A percentile compares a stretch with the other conserved stretches of the same genome.
These are phyloP conservation scores for Zygnema circumcarinatum DNA, from an alignment of 139 green algal genomes.

Conservation along the genomic window DNA sequence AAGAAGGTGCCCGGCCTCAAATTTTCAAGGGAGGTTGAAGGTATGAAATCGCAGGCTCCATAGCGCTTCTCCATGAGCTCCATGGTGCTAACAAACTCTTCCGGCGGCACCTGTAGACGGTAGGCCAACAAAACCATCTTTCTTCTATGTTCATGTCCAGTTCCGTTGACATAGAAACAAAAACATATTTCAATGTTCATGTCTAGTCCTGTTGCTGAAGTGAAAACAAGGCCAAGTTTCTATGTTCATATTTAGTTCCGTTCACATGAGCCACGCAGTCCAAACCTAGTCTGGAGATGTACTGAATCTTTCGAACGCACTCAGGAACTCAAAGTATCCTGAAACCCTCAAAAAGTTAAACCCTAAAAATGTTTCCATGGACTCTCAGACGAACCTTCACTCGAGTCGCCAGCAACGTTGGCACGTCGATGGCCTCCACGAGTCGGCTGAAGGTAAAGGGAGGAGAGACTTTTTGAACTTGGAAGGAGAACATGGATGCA, in stretches of 20 bases:
- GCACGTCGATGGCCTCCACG: conserved; percentile 4
- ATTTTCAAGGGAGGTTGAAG: conserved; percentile 45
- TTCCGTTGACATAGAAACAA: too few species aligned
- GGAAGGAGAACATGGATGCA: conserved; percentile 70
- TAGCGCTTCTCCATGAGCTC: conserved; percentile 57
- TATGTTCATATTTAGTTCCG: too few species aligned
- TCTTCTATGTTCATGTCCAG: too few species aligned
- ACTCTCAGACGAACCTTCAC: too few species aligned
- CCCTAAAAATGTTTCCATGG: background rate
- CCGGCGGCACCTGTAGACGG: conserved; percentile 36
- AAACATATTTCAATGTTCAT: too few species aligned
- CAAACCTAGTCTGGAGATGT: too few species aligned
- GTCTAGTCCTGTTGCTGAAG: too few species aligned
- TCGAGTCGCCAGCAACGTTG: background rate
- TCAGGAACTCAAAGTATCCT: too few species aligned
- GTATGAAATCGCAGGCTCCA: conserved; percentile 46
- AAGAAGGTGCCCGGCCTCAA: conserved; percentile 71
- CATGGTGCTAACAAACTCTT: conserved; percentile 65
- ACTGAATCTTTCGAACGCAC: too few species aligned
- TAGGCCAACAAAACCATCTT: background rate
- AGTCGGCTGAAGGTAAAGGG: conserved; percentile 21
- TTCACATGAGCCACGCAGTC: too few species aligned
- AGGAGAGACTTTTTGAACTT: conserved; percentile 27
- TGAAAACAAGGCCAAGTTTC: too few species aligned
- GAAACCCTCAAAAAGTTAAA: conserved; percentile 9